Evolutionary conservation across 306 rosid species (phyloP), one percentile per base, ranked within the genome.

Genomic region (Medicago truncatula): DNA sequence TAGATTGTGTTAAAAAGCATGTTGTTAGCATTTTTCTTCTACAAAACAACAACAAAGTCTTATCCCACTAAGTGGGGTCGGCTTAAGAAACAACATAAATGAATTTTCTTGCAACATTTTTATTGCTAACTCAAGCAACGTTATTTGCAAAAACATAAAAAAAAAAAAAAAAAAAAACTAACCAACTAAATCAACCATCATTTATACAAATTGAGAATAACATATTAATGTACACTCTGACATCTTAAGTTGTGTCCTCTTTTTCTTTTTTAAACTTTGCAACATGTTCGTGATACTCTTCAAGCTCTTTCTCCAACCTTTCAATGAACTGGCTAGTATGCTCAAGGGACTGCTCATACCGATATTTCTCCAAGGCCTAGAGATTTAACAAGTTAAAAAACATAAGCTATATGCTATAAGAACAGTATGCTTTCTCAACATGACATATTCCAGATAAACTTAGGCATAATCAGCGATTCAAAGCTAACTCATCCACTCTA

Each of bases 301-400:
- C 88, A 20, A 91, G 91, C 85, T 91, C 97, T 57, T 89, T 85
- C 88, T 91, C 96, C 88, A 91, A 80, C 83, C 74, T 91, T 71
- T 93, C 97, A 80, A 89, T 86, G 82, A 93, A 93, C 79, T 89
- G 91, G 69, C 98, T 89, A 53, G 97, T 87, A 81, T 91, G 96
- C 80, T 93, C 94, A 71, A 91, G 96, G 31, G 96, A 91, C 74
- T 91, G 96, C 76, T 80, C 86, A 40, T 82, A 91, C 80, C 31
- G 85, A 69, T 85, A 91, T 75, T 88, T 93, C 77, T 88, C 93
- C 86, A 93, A 78, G 64, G 97, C 96, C 97, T 89, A 83, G 61
- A 88, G 81, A 66, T 80, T 73, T 85, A 13, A 39, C 9, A 69
- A 70, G 50, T 53, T 70, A 70, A 23, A 68, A 65, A 69, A 23